Evolutionary conservation across 2,329 filamentous ascomycete species (phyloP), one percentile per base, ranked within the genome.

Genomic region (Blastomyces gilchristii): DNA sequence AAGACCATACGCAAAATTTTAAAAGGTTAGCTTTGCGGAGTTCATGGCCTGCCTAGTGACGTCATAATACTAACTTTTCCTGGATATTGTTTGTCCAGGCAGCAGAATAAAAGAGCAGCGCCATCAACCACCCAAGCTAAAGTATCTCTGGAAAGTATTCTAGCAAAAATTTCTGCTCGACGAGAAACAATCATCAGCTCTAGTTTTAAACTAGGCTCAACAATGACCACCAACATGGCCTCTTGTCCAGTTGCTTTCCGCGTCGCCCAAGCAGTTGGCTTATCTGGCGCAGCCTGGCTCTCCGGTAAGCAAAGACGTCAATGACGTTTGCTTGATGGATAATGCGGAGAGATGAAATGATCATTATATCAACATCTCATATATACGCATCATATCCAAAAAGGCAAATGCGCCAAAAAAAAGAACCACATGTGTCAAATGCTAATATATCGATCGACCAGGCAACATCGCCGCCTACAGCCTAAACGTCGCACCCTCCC

Each of bases 391-490:
- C 18, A 37, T 16, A n/a, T 60, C 25, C 43, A 11, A 22, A 54
- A 39, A 22, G 8, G 9, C 28, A 25, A 45, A 25, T 28, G 9
- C 6, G 2, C 18, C 41, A 45, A 22, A 58, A 3, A 22, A 45
- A 22, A 58, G 2, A 28, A 58, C 31, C 34, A 45, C 31, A 22
- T 3, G 3, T n/a, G 18, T 3, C 52, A 18, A 5, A 56, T 43
- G 3, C 54, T 39, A 41, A 58, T 34, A 37, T 16, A n/a, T 39
- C 18, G 5, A 43, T 34, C 28, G 28, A 45, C 41, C 53, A 72
- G 71, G 71, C 50, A 69, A 70, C n/a, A 75, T 75, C 43, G 60
- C 69, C 34, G 57, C 65, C 16, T 59, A 71, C n/a, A 73, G 70
- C 61, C 47, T 68, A 8, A 64, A 69, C 45, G 58, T 64, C n/a